Evolutionary conservation across 805 yeast genomes (phyloP), one percentile per base, ranked within the genome.

Genomic region (Metschnikowia vanudenii): DNA sequence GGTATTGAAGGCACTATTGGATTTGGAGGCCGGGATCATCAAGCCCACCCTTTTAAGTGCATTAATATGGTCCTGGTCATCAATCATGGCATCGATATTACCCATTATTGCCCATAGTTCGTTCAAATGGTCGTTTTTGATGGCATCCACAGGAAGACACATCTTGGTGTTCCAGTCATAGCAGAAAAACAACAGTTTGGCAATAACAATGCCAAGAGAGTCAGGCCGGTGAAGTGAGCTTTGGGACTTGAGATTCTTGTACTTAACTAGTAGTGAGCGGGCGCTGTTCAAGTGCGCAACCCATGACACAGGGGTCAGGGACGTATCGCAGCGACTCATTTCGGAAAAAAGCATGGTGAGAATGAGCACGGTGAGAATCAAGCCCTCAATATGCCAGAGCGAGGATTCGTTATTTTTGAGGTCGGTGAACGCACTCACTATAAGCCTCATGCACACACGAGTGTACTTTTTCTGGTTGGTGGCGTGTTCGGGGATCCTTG

Each of bases 281-380:
- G 66, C 66, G n/a, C 59, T 63, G 35, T 55, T 49, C 14, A 62
- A 43, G 41, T 62, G 65, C n/a, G 53, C 46, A n/a, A 53, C 53
- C 67, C 67, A 62, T 33, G 58, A 51, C 22, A 52, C 47, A 13
- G 54, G 54, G 29, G 50, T 41, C 28, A 38, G 41, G 26, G 49
- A 45, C 9, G 50, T 42, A 35, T 51, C 54, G 29, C 50, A 45
- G 22, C 46, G 43, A 16, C 54, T 39, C 43, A 55, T 52, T 29
- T 61, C 64, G 24, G 61, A 56, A 35, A 59, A 60, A 16, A 50
- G 53, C 52, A 58, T 54, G 3, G 66, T 60, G 14, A 61, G 53
- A 26, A 60, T 45, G 16, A 62, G 46, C 40, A 62, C 62, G 7
- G 67, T 62, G 19, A 62, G 52, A 11, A 62, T 52, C 8, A 62